These are phyloP conservation scores for Chrysoporthe deuterocubensis DNA, from an alignment of 2,329 filamentous ascomycete species.

Conservation along the genomic window DNA sequence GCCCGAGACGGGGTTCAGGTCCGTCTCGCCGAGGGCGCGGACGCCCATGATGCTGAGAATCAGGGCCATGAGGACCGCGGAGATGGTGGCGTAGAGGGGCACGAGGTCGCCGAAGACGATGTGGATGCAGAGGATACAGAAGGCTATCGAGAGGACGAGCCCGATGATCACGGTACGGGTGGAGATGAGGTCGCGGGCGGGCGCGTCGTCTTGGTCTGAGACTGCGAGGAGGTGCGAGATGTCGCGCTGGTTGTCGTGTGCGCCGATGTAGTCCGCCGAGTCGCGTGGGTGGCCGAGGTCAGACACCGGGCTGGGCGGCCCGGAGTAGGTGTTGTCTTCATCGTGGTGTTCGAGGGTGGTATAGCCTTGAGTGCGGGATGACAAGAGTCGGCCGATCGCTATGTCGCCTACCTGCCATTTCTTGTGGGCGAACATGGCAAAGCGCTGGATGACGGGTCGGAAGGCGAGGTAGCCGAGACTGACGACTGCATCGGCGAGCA, in stretches of 20 bases:
- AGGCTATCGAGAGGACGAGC: constrained; percentile 72
- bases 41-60: constrained; percentile 76
- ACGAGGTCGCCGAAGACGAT: constrained; percentile 83
- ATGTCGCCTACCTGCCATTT: constrained; percentile 15
- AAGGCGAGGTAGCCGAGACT: constrained; percentile 80
- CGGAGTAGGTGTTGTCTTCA: constrained; percentile 11
- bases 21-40: constrained; percentile 76
- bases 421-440: constrained; percentile 12
- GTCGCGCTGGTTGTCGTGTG: constrained; percentile 33
- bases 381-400: constrained; percentile 15
- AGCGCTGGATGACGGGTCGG: constrained; percentile 58
- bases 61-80: constrained; percentile 84
- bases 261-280: constrained; percentile 17
- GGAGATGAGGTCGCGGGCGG: constrained; percentile 79
- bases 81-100: constrained; percentile 73
- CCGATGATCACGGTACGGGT: constrained; percentile 73
- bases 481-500: constrained; percentile 91
- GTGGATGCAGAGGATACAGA: constrained; percentile 83
- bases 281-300: constrained; percentile 19
- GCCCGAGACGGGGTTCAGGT: constrained; percentile 93
- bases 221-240: constrained; percentile 33
- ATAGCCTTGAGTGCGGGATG: constrained; percentile 30
- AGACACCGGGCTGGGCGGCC: constrained; percentile 29
- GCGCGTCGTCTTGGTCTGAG: constrained; percentile 74
- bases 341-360: constrained; percentile 29